A percentile compares a stretch with the other conserved stretches of the same genome.
Evolutionary conservation across 2,329 filamentous ascomycete species (phyloP).

Genomic region (Chrysosporium keratinophilum): DNA sequence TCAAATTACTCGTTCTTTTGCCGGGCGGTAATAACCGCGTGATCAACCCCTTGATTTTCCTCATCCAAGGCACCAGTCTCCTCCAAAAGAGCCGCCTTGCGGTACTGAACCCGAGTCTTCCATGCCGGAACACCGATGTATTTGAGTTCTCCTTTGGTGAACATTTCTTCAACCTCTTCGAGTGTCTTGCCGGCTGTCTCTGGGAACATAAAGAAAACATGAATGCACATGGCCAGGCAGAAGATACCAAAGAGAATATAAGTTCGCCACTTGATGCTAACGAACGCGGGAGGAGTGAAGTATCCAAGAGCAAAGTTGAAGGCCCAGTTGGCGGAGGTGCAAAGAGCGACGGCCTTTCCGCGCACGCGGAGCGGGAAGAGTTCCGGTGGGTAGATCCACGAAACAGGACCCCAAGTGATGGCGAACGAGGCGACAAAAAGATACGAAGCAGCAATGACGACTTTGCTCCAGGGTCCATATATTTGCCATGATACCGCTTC

Average conservation of each 20-base stretch:
- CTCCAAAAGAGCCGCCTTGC: slow-evolving; percentile 25
- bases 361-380: slow-evolving; percentile 53
- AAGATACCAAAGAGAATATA: slow-evolving; percentile 70
- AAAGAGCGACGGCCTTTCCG: slow-evolving; percentile 52
- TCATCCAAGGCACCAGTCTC: slow-evolving; percentile 21
- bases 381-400: slow-evolving; percentile 52
- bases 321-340: slow-evolving; percentile 54
- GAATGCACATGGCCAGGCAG: slow-evolving; percentile 56
- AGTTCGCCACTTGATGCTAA: slow-evolving; percentile 49
- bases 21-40: not conserved
- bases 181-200: slow-evolving; percentile 64
- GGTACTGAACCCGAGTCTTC: slow-evolving; percentile 28
- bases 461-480: slow-evolving; percentile 42
- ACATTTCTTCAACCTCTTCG: slow-evolving; percentile 67
- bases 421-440: slow-evolving; percentile 63
- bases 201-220: slow-evolving; percentile 56
- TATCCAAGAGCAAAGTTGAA: slow-evolving; percentile 48
- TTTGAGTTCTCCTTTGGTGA: slow-evolving; percentile 31
- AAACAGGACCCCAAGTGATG: slow-evolving; percentile 51
- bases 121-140: slow-evolving; percentile 32
- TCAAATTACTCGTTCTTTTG: not conserved
- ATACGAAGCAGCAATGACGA: slow-evolving; percentile 59
- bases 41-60: slow-evolving; percentile 2
- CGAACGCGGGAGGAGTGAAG: slow-evolving; percentile 50
- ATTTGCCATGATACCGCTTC: slow-evolving; percentile 32